These are phyloP conservation scores for Globisporangium lucens DNA, from an alignment of 352 stramenopile species.

Conservation along the genomic window DNA sequence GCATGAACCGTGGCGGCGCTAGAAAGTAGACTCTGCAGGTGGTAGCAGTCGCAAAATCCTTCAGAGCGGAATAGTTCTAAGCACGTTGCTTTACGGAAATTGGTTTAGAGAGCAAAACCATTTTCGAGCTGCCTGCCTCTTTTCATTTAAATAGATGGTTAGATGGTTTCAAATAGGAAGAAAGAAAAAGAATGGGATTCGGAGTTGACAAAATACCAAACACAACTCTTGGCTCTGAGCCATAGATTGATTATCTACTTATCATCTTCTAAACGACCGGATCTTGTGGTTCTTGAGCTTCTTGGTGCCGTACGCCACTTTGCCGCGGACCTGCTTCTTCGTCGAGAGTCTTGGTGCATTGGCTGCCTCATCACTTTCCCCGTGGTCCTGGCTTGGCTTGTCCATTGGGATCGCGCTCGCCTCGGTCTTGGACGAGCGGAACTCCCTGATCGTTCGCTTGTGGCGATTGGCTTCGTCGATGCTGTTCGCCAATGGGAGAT, in stretches of 20 bases:
- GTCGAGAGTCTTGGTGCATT: neutral
- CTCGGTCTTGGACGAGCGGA: constrained; percentile 26
- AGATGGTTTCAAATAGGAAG: constrained; percentile 16
- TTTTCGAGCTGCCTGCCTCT: constrained; percentile 4
- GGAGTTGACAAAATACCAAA: neutral
- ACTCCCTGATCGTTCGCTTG: constrained; percentile 51
- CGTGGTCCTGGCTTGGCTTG: neutral
- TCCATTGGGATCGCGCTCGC: constrained; percentile 18
- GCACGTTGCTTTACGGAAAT: constrained; percentile 4
- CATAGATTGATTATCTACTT: neutral
- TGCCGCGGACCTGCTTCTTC: constrained; percentile 20
- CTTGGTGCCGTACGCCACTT: constrained; percentile 41
- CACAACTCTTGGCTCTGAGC: neutral
- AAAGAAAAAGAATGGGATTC: neutral
- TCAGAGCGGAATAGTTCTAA: neutral
- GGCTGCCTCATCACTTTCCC: neutral
- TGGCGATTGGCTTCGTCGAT: constrained; percentile 65
- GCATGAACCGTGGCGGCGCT: constrained; percentile 30
- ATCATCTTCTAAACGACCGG: constrained; percentile 22
- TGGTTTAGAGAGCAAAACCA: neutral
- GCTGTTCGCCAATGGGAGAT: constrained; percentile 56
- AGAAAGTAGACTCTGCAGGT: constrained; percentile 9
- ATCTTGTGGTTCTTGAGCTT: constrained; percentile 62
- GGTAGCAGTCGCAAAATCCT: neutral
- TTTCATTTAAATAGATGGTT: constrained; percentile 12